Evolutionary conservation across 139 green algal species (phyloP), one percentile per base, ranked within the genome.

Genomic region (Yamagishiella unicocca): DNA sequence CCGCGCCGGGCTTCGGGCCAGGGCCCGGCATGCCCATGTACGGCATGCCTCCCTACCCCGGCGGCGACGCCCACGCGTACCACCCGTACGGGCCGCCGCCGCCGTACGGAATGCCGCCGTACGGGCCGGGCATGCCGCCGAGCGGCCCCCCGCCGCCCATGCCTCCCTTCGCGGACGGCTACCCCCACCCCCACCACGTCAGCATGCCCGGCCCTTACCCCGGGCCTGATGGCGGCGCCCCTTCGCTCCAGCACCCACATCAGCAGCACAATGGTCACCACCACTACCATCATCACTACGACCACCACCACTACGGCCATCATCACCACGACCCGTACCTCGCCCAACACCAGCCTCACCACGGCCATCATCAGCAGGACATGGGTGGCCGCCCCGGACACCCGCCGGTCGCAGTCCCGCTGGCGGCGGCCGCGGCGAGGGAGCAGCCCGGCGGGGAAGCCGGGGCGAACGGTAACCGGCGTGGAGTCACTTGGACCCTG

Each of bases 241-340:
- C 29, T 29, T 67, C 58, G n/a, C n/a, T n/a, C 58, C 45, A 42
- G 35, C 61, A 76, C 19, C 37, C 31, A n/a, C 35, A 75, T 6
- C 79, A 87, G 50, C 87, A 91, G 25, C 81, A 90, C 62, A 31
- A 62, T 25, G 12, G 33, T 5, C 33, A 71, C 50, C 78, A 80
- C 43, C 33, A 67, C 72, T n/a, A 83, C 27, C 67, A 43, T 38
- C 54, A 25, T 55, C 54, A 61, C 35, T 42, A 14, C 40, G 55
- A 24, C 71, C 85, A 21, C 72, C 84, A 50, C 21, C 33, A 9
- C 9, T 19, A 78, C 70, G 40, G 42, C 2, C 70, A 33, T 2
- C 6, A 54, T 55, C 72, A 53, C 72, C 5, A 81, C 27, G 10
- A 53, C 31, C 38, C 58, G 22, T 61, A 81, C 72, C 25, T 38